Evolutionary conservation across 345 rosid genomes (phyloP).

Genomic region (Draba incana): DNA sequence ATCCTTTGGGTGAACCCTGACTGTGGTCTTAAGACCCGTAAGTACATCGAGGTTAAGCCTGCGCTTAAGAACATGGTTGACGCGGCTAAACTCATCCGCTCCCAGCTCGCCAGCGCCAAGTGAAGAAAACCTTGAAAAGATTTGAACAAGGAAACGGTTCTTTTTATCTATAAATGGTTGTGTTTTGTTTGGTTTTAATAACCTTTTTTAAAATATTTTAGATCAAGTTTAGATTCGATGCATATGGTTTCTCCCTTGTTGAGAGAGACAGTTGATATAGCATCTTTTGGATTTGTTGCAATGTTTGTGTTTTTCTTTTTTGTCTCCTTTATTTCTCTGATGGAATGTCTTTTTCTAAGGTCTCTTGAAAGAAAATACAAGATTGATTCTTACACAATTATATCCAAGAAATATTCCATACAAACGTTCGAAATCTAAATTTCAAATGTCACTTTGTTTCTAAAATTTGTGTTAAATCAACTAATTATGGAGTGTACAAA

Average conservation of each 20-base stretch:
- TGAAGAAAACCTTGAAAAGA: conserved; percentile 43
- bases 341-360: conserved; percentile 35
- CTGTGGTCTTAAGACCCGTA: conserved; percentile 98
- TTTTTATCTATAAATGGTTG: conserved; percentile 30
- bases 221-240: conserved; percentile 37
- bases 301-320: conserved; percentile 21
- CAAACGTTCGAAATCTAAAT: background rate
- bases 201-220: conserved; percentile 22
- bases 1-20: conserved; percentile 99
- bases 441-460: background rate
- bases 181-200: conserved; percentile 37
- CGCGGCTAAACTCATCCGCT: conserved; percentile 90
- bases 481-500: background rate
- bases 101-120: conserved; percentile 91
- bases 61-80: conserved; percentile 92
- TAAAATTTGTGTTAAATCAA: background rate
- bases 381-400: conserved; percentile 26
- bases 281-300: conserved; percentile 31
- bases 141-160: background rate
- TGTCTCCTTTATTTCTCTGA: conserved; percentile 12
- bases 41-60: conserved; percentile 87
- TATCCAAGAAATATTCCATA: background rate
- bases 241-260: conserved; percentile 32
- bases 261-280: conserved; percentile 17
- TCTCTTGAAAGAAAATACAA: conserved; percentile 32